Base-by-base conservation (phyloP, 768 basidiomycete species). In the Podaxis carcinomalis region DNA sequence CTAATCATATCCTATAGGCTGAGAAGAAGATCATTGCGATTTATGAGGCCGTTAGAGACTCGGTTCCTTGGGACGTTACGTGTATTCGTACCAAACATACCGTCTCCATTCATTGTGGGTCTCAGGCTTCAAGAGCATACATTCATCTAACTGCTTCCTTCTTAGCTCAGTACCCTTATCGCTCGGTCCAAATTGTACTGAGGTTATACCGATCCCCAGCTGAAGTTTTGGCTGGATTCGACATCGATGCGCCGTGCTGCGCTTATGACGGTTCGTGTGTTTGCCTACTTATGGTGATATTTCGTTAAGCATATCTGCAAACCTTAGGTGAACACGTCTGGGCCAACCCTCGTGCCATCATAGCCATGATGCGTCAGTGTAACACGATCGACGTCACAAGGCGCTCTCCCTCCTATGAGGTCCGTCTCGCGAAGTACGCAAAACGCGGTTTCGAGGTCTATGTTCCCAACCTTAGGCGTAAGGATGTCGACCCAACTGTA, bases 51-150 rank as follows among this genome's bases (percentile, higher is more conserved):
- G 83, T 88, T 23, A 75, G 85, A 21, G 84, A 87, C 67, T 83
- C 84, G 9, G 80, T 87, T 37, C 84, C 85, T 27, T 87, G 85
- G 85, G 86, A 87, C 67, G 83, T 85, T 14, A 86, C 85, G 28
- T 86, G 84, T 54, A 80, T 88, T 59, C 80, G 85, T 42, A 84
- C 84, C 59, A 87, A 84, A 70, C 84, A 88, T 64, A 84, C 85
- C 0, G 75, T 86, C 46, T 86, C 86, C 13, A 86, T 87, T 64
- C 81, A 87, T 67, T 85, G 84, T 80, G 62, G n/a, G 37, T 35
- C n/a, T 35, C 25, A 36, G 2, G 47, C 16, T 44, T 11, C 4
- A n/a, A 25, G 16, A 7, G 25, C 14, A 44, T 35, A 10, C 5
- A 49, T 55, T 14, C 54, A 27, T 47, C 51, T 36, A 16, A 50